Percentiles rank a stretch among this genome's conserved stretches.
Conservation (phyloP, 305 asterid genomes). For the Withania somnifera region DNA sequence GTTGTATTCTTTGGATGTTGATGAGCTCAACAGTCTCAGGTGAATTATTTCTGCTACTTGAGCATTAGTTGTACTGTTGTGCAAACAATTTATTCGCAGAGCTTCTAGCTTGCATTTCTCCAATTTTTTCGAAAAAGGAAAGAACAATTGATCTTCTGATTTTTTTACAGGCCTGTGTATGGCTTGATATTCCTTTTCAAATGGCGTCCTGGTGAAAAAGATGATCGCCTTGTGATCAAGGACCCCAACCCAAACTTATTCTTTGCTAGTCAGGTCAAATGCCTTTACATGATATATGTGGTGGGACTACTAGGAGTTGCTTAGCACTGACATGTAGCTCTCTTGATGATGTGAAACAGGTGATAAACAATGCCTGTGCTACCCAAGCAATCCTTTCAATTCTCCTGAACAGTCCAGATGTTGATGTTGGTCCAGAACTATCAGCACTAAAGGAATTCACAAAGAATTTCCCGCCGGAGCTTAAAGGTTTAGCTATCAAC, state of each 20-base stretch:
- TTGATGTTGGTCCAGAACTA: constrained; percentile 82
- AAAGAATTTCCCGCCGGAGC: constrained; percentile 81
- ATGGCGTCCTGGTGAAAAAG: constrained; percentile 95
- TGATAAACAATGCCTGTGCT: constrained; percentile 92
- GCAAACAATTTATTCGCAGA: not conserved
- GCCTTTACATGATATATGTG: constrained; percentile 4
- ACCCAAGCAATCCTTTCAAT: constrained; percentile 92
- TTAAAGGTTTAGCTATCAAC: constrained; percentile 84
- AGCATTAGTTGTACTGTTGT: not conserved
- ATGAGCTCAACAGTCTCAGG: constrained; percentile 74
- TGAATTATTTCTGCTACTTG: constrained; percentile 12
- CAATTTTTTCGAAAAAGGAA: not conserved
- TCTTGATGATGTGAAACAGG: constrained; percentile 30
- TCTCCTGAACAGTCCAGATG: constrained; percentile 70
- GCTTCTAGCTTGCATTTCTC: not conserved
- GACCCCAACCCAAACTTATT: constrained; percentile 88
- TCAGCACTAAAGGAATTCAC: constrained; percentile 81
- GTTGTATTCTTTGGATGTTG: constrained; percentile 83
- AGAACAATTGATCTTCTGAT: not conserved
- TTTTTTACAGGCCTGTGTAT: constrained; percentile 65
- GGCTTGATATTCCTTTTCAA: constrained; percentile 94
- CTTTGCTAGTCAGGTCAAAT: constrained; percentile 84
- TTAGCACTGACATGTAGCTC: not conserved
- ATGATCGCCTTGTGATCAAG: constrained; percentile 75
- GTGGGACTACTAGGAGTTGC: not conserved